Base-by-base conservation (phyloP, 768 basidiomycete species). In the Hypsizygus marmoreus region DNA sequence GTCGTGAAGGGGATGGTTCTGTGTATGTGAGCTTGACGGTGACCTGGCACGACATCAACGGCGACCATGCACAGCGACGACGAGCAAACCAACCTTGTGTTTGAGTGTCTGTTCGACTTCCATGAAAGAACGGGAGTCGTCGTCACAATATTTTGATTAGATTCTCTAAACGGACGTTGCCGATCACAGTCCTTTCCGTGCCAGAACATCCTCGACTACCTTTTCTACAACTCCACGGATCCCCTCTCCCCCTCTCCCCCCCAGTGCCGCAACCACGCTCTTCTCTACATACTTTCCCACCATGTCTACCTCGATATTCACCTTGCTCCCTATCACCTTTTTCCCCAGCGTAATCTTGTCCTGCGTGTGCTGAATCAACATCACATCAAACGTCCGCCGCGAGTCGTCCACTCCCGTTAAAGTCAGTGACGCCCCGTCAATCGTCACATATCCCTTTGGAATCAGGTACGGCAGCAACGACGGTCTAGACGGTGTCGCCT, bases 231-330 rank as follows among this genome's bases (percentile, higher is more conserved):
- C 41, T 12, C 56, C 64, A 39, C 69, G 67, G 36, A 86, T 54
- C 3, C 71, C 71, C 24, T 71, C 69, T 14, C 74, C 73, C 0
- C 74, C 81, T 5, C 68, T 72, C 1, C 81, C 82, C 6, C 77
- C 76, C 31, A 91, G 67, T 40, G 81, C 82, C 30, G 86, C 84
- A 11, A 68, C 60, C 2, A 95, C 88, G 44, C 90, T 86, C 73
- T 93, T 93, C 59, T 80, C 79, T 4, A 95, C 89, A 53, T 91
- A 93, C 66, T 95, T 95, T 12, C 90, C 93, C 14, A 95, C 84
- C 82, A 93, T 91, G 62, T 97, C 93, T 33, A 87, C 93, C 71
- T 99, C 97, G 48, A 99, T 79, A 60, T 99, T 99, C 40, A 98
- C 94, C 57, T 77, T 87, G 36, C 80, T 79, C 0, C 94, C 95